phyloP scores from a whole-genome alignment of 208 protist genomes.

The Trypanosoma platydactyli region DNA sequence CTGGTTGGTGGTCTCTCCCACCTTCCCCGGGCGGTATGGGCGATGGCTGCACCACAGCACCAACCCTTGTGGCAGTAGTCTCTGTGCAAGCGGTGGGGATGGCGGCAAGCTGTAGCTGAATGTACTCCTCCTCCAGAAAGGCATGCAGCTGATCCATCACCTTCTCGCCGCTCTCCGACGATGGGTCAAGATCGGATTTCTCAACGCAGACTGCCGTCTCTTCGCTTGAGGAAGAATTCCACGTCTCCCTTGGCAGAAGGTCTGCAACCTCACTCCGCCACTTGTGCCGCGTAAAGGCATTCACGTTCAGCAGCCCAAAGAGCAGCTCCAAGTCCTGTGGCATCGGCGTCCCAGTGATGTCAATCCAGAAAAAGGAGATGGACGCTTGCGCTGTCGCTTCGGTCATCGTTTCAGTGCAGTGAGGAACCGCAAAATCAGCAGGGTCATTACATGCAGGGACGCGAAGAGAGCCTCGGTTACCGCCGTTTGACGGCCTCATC shows the following conservation, averaged over 20 bases:
- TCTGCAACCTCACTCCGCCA: conserved; percentile 13
- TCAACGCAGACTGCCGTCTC: background rate
- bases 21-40: background rate
- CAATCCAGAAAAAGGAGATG: conserved; percentile 25
- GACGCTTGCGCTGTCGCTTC: background rate
- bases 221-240: background rate
- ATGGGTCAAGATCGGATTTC: background rate
- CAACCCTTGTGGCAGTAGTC: background rate
- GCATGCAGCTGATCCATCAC: conserved; percentile 14
- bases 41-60: background rate
- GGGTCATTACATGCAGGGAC: background rate
- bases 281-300: conserved; percentile 5
- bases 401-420: background rate
- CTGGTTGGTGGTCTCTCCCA: background rate
- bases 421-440: background rate
- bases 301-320: conserved; percentile 4
- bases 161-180: background rate
- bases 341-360: conserved; percentile 13
- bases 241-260: background rate
- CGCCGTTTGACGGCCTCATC: background rate
- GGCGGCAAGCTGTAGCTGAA: conserved; percentile 16
- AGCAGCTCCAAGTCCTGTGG: conserved; percentile 14
- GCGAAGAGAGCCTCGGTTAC: background rate
- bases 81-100: background rate
- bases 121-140: conserved; percentile 22